Evolutionary conservation across 352 stramenopile species (phyloP).

Genomic region (Phytophthora cryptogea): DNA sequence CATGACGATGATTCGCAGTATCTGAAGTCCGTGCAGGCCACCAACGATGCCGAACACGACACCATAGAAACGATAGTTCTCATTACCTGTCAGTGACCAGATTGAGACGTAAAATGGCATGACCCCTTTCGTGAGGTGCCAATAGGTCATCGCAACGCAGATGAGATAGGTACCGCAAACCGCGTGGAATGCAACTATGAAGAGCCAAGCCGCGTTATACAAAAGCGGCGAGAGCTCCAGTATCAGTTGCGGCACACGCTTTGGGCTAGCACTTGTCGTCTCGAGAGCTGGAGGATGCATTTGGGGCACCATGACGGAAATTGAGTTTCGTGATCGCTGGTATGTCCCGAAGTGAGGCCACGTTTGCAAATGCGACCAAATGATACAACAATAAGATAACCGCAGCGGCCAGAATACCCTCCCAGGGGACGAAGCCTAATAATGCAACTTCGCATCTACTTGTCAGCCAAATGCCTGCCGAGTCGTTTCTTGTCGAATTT

Average conservation of each 20-base stretch:
- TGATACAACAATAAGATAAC: background rate
- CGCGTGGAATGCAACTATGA: constrained; percentile 31
- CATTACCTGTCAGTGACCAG: constrained; percentile 23
- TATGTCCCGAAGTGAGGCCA: background rate
- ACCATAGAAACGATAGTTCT: constrained; percentile 29
- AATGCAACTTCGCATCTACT: background rate
- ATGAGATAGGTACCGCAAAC: constrained; percentile 32
- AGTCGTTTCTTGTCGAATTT: too few species aligned
- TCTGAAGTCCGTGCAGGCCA: constrained; percentile 24
- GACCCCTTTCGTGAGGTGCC: constrained; percentile 26
- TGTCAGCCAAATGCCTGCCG: too few species aligned
- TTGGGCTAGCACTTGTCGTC: background rate
- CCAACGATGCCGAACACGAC: constrained; percentile 34
- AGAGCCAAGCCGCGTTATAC: constrained; percentile 18
- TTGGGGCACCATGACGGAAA: too few species aligned
- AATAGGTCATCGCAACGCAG: constrained; percentile 27
- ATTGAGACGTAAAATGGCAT: constrained; percentile 38
- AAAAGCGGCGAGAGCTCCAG: constrained; percentile 10
- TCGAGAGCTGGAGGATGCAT: background rate
- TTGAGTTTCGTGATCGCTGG: too few species aligned
- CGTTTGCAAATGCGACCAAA: background rate
- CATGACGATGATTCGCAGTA: constrained; percentile 26
- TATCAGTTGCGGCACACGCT: background rate
- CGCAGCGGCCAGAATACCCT: background rate
- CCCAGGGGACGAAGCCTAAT: background rate